Percentiles rank a stretch among this genome's conserved stretches.
Conservation (phyloP, 116 monocot genomes). For the Cymodocea nodosa region DNA sequence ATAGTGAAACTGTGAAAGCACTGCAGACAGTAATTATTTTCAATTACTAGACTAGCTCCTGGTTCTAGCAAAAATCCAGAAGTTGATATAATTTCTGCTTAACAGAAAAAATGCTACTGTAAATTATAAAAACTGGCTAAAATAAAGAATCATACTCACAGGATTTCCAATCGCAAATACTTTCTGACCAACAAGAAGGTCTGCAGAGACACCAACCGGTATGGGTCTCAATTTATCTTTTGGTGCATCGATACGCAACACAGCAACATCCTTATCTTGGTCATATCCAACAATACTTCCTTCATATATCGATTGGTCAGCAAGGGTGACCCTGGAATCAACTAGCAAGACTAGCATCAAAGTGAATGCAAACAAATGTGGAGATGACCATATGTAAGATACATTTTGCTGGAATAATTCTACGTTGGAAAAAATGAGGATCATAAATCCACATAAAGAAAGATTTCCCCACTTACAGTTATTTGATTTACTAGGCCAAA, state of each 20-base stretch:
- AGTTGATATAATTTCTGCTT: no score
- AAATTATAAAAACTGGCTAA: neutral
- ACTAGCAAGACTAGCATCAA: slow-evolving; percentile 22
- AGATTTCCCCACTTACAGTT: no score
- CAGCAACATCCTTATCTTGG: slow-evolving; percentile 99
- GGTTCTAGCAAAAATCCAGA: no score
- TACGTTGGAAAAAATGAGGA: no score
- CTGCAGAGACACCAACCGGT: slow-evolving; percentile 81
- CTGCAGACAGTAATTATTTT: no score
- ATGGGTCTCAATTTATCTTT: slow-evolving; percentile 79
- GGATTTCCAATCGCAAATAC: slow-evolving; percentile 99
- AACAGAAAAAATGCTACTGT: no score
- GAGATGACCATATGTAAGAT: neutral
- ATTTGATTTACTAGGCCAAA: no score
- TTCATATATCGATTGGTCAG: slow-evolving; percentile 88
- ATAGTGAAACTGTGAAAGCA: no score
- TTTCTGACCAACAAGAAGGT: slow-evolving; percentile 94
- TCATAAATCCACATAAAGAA: no score
- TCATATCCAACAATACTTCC: slow-evolving; percentile 92
- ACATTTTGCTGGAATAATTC: no score
- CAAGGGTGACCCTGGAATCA: slow-evolving; percentile 83
- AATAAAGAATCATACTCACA: slow-evolving; percentile 30
- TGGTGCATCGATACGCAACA: slow-evolving; percentile 82
- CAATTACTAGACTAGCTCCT: no score
- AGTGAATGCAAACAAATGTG: neutral